phyloP scores from a whole-genome alignment of 1,284 basidiomycete genomes.

The Malassezia yamatoensis region DNA sequence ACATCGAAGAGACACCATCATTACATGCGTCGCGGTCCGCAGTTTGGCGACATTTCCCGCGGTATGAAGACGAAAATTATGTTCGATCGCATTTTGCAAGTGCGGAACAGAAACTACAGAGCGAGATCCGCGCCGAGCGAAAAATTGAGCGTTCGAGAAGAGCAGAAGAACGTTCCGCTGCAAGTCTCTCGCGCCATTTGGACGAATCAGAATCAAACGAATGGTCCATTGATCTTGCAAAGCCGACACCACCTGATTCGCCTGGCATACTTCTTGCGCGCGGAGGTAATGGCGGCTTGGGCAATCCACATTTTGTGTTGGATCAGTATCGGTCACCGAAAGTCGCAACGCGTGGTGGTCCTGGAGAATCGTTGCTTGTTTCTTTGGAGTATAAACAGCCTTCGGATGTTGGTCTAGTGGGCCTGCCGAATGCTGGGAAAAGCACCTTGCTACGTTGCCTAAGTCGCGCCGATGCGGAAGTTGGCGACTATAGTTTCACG shows the following conservation, averaged over 20 bases:
- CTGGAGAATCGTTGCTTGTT: slow-evolving; percentile 71
- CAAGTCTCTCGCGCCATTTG: slow-evolving; percentile 19
- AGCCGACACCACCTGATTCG: slow-evolving; percentile 30
- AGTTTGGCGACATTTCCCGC: slow-evolving; percentile 44
- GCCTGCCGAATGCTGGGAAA: slow-evolving; percentile 78
- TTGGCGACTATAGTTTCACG: slow-evolving; percentile 86
- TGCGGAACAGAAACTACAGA: slow-evolving; percentile 32
- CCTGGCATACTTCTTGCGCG: slow-evolving; percentile 44
- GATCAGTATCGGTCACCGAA: slow-evolving; percentile 49
- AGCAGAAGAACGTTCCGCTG: slow-evolving; percentile 17
- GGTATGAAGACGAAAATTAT: slow-evolving; percentile 39
- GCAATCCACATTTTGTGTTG: slow-evolving; percentile 76
- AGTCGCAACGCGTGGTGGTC: slow-evolving; percentile 56
- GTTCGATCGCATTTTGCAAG: slow-evolving; percentile 30
- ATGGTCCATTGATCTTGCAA: slow-evolving; percentile 32
- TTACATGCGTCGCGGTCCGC: slow-evolving; percentile 28
- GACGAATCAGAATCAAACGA: slow-evolving; percentile 17
- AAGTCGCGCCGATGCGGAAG: slow-evolving; percentile 70
- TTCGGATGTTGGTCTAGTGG: slow-evolving; percentile 88
- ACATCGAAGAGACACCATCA: slow-evolving; percentile 20
- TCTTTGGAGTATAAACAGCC: slow-evolving; percentile 87
- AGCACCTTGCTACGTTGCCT: slow-evolving; percentile 75
- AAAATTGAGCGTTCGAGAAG: slow-evolving; percentile 10
- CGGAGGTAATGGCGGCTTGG: slow-evolving; percentile 75
- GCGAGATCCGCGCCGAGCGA: slow-evolving; percentile 24